Conservation (phyloP, 2,329 filamentous ascomycete species). For the Alternaria arbusti region DNA sequence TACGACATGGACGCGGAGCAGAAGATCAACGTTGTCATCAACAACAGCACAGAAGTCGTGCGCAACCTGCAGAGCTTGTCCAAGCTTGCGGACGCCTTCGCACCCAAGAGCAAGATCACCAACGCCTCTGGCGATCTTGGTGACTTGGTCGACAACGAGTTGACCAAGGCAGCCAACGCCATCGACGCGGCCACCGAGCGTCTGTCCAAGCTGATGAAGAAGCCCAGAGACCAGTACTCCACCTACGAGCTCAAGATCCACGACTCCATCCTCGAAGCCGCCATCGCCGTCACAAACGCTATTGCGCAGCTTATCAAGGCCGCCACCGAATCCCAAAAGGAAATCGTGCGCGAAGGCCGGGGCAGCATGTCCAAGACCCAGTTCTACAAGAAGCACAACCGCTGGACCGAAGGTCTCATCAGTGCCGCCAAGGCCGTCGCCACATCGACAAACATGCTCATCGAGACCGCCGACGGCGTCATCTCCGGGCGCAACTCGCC, state of each 20-base stretch:
- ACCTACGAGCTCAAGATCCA: conserved; percentile 97
- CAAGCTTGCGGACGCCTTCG: conserved; percentile 90
- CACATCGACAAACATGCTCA: conserved; percentile 89
- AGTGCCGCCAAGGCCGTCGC: conserved; percentile 97
- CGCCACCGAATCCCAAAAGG: conserved; percentile 88
- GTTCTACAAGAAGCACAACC: conserved; percentile 99
- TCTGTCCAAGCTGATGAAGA: conserved; percentile 90
- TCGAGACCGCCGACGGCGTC: conserved; percentile 97
- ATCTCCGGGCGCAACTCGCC: conserved; percentile 90
- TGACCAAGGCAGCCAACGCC: conserved; percentile 91
- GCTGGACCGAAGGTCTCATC: conserved; percentile 97
- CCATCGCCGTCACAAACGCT: conserved; percentile 89
- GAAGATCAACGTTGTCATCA: conserved; percentile 96
- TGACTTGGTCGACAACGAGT: conserved; percentile 88
- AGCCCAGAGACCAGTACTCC: conserved; percentile 92
- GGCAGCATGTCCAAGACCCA: conserved; percentile 86
- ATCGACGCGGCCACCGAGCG: conserved; percentile 91
- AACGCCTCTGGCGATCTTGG: conserved; percentile 84
- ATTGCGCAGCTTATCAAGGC: conserved; percentile 95
- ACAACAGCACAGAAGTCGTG: conserved; percentile 95
- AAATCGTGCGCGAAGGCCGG: conserved; percentile 92
- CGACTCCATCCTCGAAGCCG: conserved; percentile 91
- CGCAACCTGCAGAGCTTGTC: conserved; percentile 92
- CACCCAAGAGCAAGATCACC: conserved; percentile 84
- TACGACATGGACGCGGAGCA: conserved; percentile 88